Evolutionary conservation across 345 rosid genomes (phyloP).

Genomic region (Ailanthus altissimus): DNA sequence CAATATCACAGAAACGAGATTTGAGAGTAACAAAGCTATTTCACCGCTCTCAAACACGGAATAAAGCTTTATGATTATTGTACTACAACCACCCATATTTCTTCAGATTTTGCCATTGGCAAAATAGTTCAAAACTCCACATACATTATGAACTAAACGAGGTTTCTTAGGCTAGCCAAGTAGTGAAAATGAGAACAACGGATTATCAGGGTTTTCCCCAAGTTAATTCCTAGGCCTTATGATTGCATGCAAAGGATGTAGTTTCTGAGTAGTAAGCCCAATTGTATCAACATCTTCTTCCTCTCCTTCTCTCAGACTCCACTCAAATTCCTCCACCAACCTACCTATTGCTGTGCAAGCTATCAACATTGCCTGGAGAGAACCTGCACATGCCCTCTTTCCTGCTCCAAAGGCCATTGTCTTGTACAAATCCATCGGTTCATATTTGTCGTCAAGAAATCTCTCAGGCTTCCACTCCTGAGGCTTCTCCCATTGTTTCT

Average conservation of each 20-base stretch:
- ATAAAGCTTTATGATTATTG: neutral
- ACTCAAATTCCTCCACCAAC: slow-evolving; percentile 76
- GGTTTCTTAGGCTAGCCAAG: neutral
- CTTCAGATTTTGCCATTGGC: neutral
- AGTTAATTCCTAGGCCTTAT: slow-evolving; percentile 50
- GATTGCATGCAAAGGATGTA: slow-evolving; percentile 61
- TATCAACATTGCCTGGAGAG: slow-evolving; percentile 65
- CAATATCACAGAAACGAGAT: neutral
- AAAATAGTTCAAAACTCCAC: no score
- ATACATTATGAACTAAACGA: neutral
- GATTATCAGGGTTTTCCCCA: neutral
- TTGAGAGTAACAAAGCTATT: neutral
- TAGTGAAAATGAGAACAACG: neutral
- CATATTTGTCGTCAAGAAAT: slow-evolving; percentile 56
- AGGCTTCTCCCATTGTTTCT: slow-evolving; percentile 66
- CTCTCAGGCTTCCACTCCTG: slow-evolving; percentile 81
- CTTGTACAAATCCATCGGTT: slow-evolving; percentile 59
- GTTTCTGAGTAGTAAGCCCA: slow-evolving; percentile 73
- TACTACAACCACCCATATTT: neutral
- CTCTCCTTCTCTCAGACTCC: slow-evolving; percentile 65
- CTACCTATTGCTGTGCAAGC: slow-evolving; percentile 64
- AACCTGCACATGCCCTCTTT: slow-evolving; percentile 76
- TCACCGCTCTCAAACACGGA: no score
- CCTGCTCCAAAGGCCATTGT: slow-evolving; percentile 96
- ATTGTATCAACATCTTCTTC: slow-evolving; percentile 64